Evolutionary conservation across 2,329 filamentous ascomycete species (phyloP).

Genomic region (Aquanectria penicillioides): DNA sequence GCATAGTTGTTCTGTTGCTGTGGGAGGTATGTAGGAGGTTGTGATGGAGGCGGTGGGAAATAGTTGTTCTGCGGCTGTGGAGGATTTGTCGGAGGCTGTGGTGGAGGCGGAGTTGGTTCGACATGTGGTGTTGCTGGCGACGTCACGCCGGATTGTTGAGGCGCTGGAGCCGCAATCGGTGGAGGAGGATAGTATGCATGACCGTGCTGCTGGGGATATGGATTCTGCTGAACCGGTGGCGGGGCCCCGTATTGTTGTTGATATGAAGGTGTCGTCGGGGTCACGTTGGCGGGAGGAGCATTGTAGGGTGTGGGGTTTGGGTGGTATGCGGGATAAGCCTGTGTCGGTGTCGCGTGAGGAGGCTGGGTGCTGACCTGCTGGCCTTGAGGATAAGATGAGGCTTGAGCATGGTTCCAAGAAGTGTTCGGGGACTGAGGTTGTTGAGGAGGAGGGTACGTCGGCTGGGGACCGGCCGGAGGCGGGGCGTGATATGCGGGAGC

Average conservation of each 20-base stretch:
- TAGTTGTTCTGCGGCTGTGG: background rate
- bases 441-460: constrained; percentile 5
- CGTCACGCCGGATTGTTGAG: constrained; percentile 5
- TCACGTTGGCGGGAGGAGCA: background rate
- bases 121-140: too few relatives aligned
- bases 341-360: background rate
- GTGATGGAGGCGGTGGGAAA: background rate
- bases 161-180: background rate
- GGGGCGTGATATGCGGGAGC: constrained; percentile 11
- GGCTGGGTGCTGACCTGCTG: background rate
- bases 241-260: background rate
- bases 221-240: background rate
- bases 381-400: background rate
- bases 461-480: background rate
- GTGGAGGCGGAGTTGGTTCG: background rate
- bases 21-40: background rate
- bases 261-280: constrained; percentile 4
- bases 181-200: background rate
- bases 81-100: background rate
- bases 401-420: constrained; percentile 11
- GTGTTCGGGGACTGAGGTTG: constrained; percentile 20
- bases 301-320: constrained; percentile 15
- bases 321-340: background rate
- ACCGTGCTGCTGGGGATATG: constrained; percentile 10
- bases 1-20: background rate